Conservation (phyloP, 305 asterid species). For the Fraxinus greggii region DNA sequence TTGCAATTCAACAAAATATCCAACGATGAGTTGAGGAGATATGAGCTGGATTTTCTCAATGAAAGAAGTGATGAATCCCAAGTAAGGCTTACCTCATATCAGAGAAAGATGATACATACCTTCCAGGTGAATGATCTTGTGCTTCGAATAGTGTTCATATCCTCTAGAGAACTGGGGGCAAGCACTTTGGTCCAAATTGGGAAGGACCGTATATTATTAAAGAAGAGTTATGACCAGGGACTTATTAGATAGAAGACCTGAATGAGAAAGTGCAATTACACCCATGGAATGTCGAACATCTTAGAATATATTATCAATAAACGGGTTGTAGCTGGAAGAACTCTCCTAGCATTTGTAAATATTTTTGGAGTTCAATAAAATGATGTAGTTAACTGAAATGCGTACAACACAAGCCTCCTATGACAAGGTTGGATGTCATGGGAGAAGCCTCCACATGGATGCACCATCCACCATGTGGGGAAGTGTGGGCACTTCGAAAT, state of each 20-base stretch:
- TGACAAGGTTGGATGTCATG: neutral
- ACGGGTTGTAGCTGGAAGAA: neutral
- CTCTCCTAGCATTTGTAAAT: neutral
- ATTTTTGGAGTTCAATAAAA: neutral
- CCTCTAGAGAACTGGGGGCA: neutral
- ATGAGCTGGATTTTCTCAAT: neutral
- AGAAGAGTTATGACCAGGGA: neutral
- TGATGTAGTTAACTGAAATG: neutral
- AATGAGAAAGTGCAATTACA: neutral
- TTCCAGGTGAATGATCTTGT: neutral
- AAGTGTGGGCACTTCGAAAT: too few species aligned
- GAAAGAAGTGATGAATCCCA: neutral
- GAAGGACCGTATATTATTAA: neutral
- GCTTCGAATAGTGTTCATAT: neutral
- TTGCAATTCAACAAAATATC: neutral
- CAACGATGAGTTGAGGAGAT: neutral
- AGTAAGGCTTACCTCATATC: neutral
- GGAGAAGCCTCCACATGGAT: neutral
- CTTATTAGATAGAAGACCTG: neutral
- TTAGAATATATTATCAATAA: neutral
- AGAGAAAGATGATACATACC: neutral
- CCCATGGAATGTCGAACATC: neutral
- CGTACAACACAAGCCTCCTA: neutral
- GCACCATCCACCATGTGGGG: neutral
- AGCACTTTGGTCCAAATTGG: neutral